These are phyloP conservation scores for Iris pallida DNA, from an alignment of 116 monocot species.

Conservation along the genomic window DNA sequence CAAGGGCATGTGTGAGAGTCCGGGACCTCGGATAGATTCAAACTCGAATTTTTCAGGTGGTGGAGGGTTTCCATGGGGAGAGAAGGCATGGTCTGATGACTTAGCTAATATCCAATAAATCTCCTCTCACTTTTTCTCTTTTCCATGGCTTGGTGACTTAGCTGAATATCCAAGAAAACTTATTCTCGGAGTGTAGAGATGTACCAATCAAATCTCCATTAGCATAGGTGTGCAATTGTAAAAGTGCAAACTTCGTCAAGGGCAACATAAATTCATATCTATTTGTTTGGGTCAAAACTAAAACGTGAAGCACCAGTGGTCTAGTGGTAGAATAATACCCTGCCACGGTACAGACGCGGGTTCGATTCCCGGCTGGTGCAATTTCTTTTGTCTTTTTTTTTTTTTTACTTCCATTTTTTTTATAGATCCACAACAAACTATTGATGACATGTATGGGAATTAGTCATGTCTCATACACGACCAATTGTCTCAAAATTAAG, in stretches of 20 bases:
- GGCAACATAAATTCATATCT: too few species aligned
- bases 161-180: not conserved
- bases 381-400: too few species aligned
- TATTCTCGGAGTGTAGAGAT: not conserved
- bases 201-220: not conserved
- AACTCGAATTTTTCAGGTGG: not conserved
- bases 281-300: too few species aligned
- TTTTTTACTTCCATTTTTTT: too few species aligned
- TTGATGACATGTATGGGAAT: too few species aligned
- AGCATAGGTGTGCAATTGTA: not conserved
- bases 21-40: slow-evolving; percentile 4
- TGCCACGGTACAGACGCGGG: slow-evolving; percentile 38
- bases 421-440: too few species aligned
- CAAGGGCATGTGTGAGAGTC: slow-evolving; percentile 6
- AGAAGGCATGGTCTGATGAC: slow-evolving; percentile 4
- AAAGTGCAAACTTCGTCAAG: not conserved
- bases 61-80: not conserved
- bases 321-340: slow-evolving; percentile 51
- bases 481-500: too few species aligned
- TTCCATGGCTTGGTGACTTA: not conserved
- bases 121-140: not conserved
- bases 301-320: slow-evolving; percentile 39
- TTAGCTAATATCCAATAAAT: not conserved
- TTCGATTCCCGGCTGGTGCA: slow-evolving; percentile 30
- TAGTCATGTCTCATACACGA: too few species aligned